These are phyloP conservation scores for Globisporangium solare DNA, from an alignment of 352 stramenopile genomes.

Conservation along the genomic window DNA sequence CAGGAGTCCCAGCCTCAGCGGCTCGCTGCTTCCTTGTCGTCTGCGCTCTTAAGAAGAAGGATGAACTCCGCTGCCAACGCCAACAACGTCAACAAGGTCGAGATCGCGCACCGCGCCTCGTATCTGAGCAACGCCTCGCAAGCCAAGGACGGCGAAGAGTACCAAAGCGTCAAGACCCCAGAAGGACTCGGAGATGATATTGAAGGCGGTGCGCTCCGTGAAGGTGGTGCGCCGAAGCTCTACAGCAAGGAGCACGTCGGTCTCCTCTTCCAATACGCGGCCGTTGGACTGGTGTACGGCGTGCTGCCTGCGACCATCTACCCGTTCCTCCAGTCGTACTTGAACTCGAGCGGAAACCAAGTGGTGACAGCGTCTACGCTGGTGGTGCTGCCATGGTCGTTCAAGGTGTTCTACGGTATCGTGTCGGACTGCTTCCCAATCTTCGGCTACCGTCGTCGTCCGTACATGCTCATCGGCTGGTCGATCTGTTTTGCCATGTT, in stretches of 20 bases:
- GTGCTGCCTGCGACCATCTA: constrained; percentile 40
- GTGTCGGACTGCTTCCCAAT: constrained; percentile 11
- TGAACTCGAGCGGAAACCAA: constrained; percentile 32
- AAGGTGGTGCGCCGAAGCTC: constrained; percentile 28
- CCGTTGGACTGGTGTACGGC: constrained; percentile 43
- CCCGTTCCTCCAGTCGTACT: constrained; percentile 45
- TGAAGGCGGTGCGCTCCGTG: constrained; percentile 17
- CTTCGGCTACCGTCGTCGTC: constrained; percentile 9
- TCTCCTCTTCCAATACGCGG: constrained; percentile 43
- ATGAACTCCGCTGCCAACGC: no score
- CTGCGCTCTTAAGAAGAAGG: no score
- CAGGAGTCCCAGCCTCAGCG: no score
- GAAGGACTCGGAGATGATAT: no score
- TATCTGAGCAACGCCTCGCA: no score
- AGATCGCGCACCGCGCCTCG: no score
- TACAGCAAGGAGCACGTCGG: constrained; percentile 29
- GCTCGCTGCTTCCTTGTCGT: no score
- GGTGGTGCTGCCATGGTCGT: constrained; percentile 47
- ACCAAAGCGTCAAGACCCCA: no score
- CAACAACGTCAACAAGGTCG: no score
- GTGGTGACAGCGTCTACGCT: constrained; percentile 36
- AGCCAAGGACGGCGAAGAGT: no score
- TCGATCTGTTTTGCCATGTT: constrained; percentile 19
- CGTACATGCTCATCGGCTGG: no score
- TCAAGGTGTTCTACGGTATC: constrained; percentile 56